A percentile compares a stretch with the other conserved stretches of the same genome.
These are phyloP conservation scores for Citrus glauca DNA, from an alignment of 345 rosid species.

Conservation along the genomic window DNA sequence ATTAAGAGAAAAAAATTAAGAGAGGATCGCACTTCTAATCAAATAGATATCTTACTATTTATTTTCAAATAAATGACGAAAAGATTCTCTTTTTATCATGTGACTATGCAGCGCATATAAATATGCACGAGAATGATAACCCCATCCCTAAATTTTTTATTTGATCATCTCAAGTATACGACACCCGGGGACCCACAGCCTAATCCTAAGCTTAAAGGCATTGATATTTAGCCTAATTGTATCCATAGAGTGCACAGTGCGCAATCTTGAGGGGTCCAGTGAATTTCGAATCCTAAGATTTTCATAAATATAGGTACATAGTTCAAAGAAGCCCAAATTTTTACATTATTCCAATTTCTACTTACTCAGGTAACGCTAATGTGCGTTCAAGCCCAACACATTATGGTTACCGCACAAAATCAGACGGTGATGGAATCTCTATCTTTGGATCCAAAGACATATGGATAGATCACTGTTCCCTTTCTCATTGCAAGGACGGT, in stretches of 20 bases:
- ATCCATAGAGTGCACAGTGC: not conserved
- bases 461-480: slow-evolving; percentile 96
- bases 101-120: no score
- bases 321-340: not conserved
- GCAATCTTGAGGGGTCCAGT: not conserved
- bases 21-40: no score
- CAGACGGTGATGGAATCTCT: slow-evolving; percentile 97
- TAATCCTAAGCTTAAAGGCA: not conserved
- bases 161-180: no score
- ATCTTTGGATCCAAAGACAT: slow-evolving; percentile 85
- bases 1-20: no score
- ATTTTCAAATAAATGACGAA: no score
- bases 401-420: slow-evolving; percentile 67
- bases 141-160: no score
- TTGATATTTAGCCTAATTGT: not conserved
- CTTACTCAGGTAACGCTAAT: slow-evolving; percentile 55
- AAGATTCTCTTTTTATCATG: no score
- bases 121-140: no score
- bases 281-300: not conserved
- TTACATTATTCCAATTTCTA: not conserved
- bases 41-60: no score
- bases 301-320: not conserved
- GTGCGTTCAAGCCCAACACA: slow-evolving; percentile 86
- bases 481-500: slow-evolving; percentile 92
- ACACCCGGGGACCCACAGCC: no score